These are phyloP conservation scores for Metschnikowia baotianmanensis DNA, from an alignment of 805 yeast species.

Conservation along the genomic window DNA sequence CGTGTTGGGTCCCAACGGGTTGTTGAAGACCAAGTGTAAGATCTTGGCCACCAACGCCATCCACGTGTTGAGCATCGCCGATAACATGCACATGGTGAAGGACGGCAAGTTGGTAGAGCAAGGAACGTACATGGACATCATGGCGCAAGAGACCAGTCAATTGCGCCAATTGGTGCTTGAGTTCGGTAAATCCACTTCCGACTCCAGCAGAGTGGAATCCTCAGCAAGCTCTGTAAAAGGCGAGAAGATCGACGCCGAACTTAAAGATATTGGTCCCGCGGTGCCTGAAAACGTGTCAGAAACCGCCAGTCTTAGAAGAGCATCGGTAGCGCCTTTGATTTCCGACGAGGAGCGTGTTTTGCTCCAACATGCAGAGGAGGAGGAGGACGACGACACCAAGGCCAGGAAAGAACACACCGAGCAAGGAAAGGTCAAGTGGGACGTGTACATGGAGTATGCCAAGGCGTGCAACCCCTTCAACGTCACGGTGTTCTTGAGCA, in stretches of 20 bases:
- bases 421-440: conserved; percentile 92
- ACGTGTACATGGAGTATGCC: conserved; percentile 78
- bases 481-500: conserved; percentile 55
- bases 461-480: conserved; percentile 76
- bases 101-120: conserved; percentile 68
- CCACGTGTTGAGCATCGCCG: conserved; percentile 74
- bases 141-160: conserved; percentile 44
- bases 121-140: conserved; percentile 57
- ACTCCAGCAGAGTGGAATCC: conserved; percentile 12
- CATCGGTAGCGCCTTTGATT: conserved; percentile 52
- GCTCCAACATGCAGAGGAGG: conserved; percentile 33
- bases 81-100: conserved; percentile 63
- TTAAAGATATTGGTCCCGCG: conserved; percentile 14
- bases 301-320: conserved; percentile 53
- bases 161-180: conserved; percentile 57
- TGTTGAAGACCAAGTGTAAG: conserved; percentile 69
- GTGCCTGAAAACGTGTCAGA: conserved; percentile 27
- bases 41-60: conserved; percentile 86
- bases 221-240: conserved; percentile 23
- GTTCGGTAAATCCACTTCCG: conserved; percentile 50
- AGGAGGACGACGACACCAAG: conserved; percentile 36
- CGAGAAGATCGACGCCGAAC: conserved; percentile 17
- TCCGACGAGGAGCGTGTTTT: conserved; percentile 34
- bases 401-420: conserved; percentile 75
- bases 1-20: conserved; percentile 79